Evolutionary conservation across 129 eudicot genomes (phyloP), one percentile per base, ranked within the genome.

Genomic region (Pulicaria dysenterica): DNA sequence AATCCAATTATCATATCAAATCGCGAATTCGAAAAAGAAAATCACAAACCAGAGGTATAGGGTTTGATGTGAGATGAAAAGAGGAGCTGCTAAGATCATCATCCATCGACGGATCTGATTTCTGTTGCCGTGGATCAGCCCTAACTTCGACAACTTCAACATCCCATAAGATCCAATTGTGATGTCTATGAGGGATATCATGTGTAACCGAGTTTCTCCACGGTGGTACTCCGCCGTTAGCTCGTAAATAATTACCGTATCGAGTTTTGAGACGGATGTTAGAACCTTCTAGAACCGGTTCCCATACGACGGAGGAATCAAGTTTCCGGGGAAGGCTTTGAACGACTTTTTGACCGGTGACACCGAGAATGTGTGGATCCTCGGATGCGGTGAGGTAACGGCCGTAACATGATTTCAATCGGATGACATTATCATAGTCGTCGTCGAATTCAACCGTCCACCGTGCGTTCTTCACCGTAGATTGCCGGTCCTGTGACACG

Each of bases 181-280:
- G 77, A 46, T 86, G 90, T 51, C 88, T 73, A 60, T 81, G 85
- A 36, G 95, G 95, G 11, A 88, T 84, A 81, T 88, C 91, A 73
- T 88, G 95, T 0, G 95, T 85, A 11, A 88, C 40, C 5, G 91
- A 85, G 55, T 85, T 88, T 37, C 95, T 80, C 88, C 91, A 85
- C 2, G 95, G 95, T 4, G 91, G 91, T 4, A 88, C 70, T 31
- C 91, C 95, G 36, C 91, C 88, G 39, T 88, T 88, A 3, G 95
- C 95, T 8, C 95, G 64, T 19, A 88, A 50, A 69, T 73, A 88
- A 48, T 85, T 80, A 5, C 91, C 95, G 31, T 88, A 85, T 7
- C 95, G 66, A 2, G 85, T 83, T 61, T 88, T 88, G 10, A 88
- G 71, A 39, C 80, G 82, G 0, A 83, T 80, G 42, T 75, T 80